Evolutionary conservation across 2,329 filamentous ascomycete species (phyloP).

Genomic region (Aspergillus sp.): DNA sequence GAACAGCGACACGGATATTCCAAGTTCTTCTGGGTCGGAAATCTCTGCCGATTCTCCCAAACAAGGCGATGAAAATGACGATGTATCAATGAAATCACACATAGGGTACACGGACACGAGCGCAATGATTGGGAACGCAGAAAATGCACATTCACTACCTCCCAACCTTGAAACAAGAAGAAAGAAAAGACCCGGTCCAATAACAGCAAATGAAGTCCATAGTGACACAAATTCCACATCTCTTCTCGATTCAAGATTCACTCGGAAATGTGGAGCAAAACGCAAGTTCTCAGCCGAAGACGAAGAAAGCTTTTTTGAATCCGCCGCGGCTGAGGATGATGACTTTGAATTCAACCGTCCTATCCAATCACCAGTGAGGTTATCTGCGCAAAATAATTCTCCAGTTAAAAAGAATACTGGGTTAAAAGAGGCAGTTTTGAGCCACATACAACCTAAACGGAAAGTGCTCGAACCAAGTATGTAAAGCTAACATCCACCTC

Average conservation of each 20-base stretch:
- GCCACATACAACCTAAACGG: slow-evolving; percentile 20
- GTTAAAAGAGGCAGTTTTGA: slow-evolving; percentile 16
- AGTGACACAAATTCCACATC: background rate
- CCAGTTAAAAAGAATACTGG: slow-evolving; percentile 18
- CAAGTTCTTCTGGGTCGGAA: slow-evolving; percentile 32
- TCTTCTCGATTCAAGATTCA: slow-evolving; percentile 10
- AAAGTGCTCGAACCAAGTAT: slow-evolving; percentile 46
- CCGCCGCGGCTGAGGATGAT: slow-evolving; percentile 24
- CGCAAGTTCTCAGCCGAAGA: slow-evolving; percentile 58
- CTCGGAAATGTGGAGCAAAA: slow-evolving; percentile 52
- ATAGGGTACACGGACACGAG: slow-evolving; percentile 5
- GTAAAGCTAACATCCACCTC: slow-evolving; percentile 16
- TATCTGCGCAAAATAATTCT: slow-evolving; percentile 10
- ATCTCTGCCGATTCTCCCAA: slow-evolving; percentile 25
- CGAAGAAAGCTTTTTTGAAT: slow-evolving; percentile 36
- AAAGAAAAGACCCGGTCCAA: slow-evolving; percentile 22
- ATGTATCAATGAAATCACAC: slow-evolving; percentile 11
- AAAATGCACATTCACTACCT: slow-evolving; percentile 23
- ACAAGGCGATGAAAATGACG: slow-evolving; percentile 37
- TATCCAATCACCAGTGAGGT: slow-evolving; percentile 17
- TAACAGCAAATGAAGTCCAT: background rate
- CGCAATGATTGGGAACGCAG: slow-evolving; percentile 7
- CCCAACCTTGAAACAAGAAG: slow-evolving; percentile 33
- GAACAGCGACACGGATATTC: slow-evolving; percentile 22
- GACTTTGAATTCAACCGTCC: slow-evolving; percentile 37